Percentiles rank a stretch among this genome's conserved stretches.
These are phyloP conservation scores for Pugionium dolabratum DNA, from an alignment of 345 rosid genomes.

Conservation along the genomic window DNA sequence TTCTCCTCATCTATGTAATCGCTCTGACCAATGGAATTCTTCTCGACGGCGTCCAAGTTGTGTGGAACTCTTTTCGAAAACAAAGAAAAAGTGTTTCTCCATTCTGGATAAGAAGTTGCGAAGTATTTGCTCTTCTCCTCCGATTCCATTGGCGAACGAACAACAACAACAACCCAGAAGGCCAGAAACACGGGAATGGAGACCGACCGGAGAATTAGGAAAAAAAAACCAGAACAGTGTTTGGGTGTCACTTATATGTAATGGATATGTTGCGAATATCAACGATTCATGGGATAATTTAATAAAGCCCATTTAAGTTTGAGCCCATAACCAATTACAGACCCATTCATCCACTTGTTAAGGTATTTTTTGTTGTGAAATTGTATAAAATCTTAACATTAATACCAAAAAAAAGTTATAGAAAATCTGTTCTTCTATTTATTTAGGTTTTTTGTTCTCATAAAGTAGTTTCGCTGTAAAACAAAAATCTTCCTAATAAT, in stretches of 20 bases:
- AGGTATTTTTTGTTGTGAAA: too few relatives aligned
- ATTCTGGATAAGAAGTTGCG: slow-evolving; percentile 1
- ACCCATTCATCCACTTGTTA: too few relatives aligned
- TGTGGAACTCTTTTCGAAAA: too few relatives aligned
- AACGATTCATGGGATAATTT: background rate
- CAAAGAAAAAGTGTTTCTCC: background rate
- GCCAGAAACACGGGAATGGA: background rate
- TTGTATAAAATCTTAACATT: too few relatives aligned
- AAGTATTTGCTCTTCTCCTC: slow-evolving; percentile 16
- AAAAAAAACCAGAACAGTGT: background rate
- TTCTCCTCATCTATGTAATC: background rate
- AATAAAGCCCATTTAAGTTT: background rate
- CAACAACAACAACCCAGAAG: background rate
- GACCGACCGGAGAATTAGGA: background rate
- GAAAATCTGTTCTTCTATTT: too few relatives aligned
- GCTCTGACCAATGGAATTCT: slow-evolving; percentile 9
- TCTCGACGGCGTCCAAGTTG: slow-evolving; percentile 9
- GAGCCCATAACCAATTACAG: too few relatives aligned
- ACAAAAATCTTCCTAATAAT: too few relatives aligned
- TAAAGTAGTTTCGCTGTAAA: too few relatives aligned
- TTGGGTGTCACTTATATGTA: background rate
- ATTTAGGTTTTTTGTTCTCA: too few relatives aligned
- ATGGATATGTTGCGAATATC: too few relatives aligned
- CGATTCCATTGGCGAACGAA: slow-evolving; percentile 20
- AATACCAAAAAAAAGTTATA: too few relatives aligned